Conservation (phyloP, 352 stramenopile genomes). For the Pythium sukuiense region DNA sequence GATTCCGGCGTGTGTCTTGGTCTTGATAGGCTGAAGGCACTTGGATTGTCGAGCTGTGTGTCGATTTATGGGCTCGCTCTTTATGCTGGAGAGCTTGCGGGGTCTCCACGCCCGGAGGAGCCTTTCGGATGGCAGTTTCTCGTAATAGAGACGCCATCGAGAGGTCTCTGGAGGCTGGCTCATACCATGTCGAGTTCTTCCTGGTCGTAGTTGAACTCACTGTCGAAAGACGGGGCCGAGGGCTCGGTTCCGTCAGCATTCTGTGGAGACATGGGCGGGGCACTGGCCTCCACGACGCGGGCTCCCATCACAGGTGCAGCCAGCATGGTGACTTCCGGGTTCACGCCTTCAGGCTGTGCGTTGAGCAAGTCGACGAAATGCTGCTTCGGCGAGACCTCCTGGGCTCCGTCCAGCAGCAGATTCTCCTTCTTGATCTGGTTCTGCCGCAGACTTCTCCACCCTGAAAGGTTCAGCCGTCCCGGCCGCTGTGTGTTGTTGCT, state of each 20-base stretch:
- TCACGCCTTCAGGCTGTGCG: conserved; percentile 4
- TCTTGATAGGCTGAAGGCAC: too few species aligned
- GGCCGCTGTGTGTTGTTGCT: neutral
- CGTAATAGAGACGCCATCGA: too few species aligned
- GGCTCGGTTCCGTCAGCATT: conserved; percentile 10
- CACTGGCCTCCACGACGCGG: conserved; percentile 12
- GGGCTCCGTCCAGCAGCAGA: neutral
- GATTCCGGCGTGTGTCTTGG: too few species aligned
- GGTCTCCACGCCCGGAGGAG: too few species aligned
- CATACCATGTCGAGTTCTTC: conserved; percentile 14
- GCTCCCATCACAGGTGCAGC: conserved; percentile 17
- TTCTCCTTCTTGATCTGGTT: conserved; percentile 21
- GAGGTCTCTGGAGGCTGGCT: too few species aligned
- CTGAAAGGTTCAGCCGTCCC: conserved; percentile 14
- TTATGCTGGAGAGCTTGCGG: too few species aligned
- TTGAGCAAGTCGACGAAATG: conserved; percentile 22
- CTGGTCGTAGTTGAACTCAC: conserved; percentile 19
- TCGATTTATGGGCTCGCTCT: too few species aligned
- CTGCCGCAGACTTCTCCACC: conserved; percentile 16
- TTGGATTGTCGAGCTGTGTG: too few species aligned
- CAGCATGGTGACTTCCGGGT: conserved; percentile 14
- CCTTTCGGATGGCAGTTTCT: too few species aligned
- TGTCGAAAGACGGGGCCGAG: conserved; percentile 23
- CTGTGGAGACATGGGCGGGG: conserved; percentile 17
- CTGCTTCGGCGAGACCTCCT: conserved; percentile 18